Evolutionary conservation across 2,329 filamentous ascomycete species (phyloP), one percentile per base, ranked within the genome.

Genomic region (Cladophialophora exuberans): DNA sequence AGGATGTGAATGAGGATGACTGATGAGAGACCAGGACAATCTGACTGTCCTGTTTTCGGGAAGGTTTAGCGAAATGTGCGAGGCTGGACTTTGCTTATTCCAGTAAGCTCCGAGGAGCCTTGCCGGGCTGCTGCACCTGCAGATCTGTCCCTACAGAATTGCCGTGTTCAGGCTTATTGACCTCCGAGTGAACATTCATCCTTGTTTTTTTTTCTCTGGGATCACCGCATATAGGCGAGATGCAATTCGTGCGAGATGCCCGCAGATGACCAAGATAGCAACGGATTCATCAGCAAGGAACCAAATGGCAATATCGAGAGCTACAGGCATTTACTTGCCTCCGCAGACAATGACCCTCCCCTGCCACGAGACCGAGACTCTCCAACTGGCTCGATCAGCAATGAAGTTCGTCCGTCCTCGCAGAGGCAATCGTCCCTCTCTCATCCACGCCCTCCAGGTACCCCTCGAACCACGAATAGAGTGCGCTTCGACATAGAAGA

Each of bases 401-500:
- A 51, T 48, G 30, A 35, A 39, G 36, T 62, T 58, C 61, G 45
- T 30, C 53, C 56, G 56, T 53, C 55, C 33, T 57, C 57, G 23
- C 52, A 69, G 57, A 69, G 67, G 44, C 74, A 74, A 46, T 74
- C 75, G 26, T 72, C 75, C 6, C 69, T 77, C 47, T 71, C 70
- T n/a, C 68, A 69, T 15, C 68, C 70, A 23, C 57, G 67, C n/a
- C 64, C 67, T 9, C 69, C 73, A 55, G 74, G 74, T 52, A 70
- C 73, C 20, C 82, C 86, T 15, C 72, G 86, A 50, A 90, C 87
- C 1, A 79, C 82, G 6, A 86, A 89, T 68, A 81, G 88, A 22
- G 89, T 94, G 41, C 86, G 87, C 62, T 94, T 94, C 72, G 85
- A 86, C 65, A 48, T 75, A n/a, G 67, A 71, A 18, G 47, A 58